Percentiles rank a stretch among this genome's conserved stretches.
Conservation (phyloP, 257 asterid genomes). For the Apocynum venetum region DNA sequence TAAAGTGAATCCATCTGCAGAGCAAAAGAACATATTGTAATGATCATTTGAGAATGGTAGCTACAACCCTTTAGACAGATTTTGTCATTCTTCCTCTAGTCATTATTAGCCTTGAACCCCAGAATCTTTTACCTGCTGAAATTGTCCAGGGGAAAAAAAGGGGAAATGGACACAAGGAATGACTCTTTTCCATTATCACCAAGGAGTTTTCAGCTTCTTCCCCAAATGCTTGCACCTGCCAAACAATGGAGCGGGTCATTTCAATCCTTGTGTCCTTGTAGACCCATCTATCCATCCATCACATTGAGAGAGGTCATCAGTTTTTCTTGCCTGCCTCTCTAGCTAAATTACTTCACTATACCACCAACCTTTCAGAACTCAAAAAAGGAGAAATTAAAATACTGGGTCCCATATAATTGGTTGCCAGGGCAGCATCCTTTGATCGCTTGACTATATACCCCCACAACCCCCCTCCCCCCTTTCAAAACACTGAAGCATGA, state of each 20-base stretch:
- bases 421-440: conserved; percentile 7
- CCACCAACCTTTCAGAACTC: conserved; percentile 15
- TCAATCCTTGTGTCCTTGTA: conserved; percentile 8
- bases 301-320: not conserved
- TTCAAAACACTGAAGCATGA: not conserved
- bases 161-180: not conserved
- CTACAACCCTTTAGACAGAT: conserved; percentile 8
- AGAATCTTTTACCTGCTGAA: conserved; percentile 5
- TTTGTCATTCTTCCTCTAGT: conserved; percentile 11
- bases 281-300: not conserved
- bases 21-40: not conserved
- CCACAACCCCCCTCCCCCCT: not conserved
- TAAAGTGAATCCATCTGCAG: not conserved
- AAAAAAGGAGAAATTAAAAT: not conserved
- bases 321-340: not conserved
- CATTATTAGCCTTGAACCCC: conserved; percentile 7
- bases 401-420: conserved; percentile 14
- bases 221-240: conserved; percentile 10
- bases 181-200: not conserved
- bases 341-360: not conserved
- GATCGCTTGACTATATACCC: not conserved
- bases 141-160: not conserved
- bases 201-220: not conserved
- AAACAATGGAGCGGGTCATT: conserved; percentile 9
- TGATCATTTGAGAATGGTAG: conserved; percentile 6